Base-by-base conservation (phyloP, 2,329 filamentous ascomycete genomes). In the Colletotrichum tanaceti region DNA sequence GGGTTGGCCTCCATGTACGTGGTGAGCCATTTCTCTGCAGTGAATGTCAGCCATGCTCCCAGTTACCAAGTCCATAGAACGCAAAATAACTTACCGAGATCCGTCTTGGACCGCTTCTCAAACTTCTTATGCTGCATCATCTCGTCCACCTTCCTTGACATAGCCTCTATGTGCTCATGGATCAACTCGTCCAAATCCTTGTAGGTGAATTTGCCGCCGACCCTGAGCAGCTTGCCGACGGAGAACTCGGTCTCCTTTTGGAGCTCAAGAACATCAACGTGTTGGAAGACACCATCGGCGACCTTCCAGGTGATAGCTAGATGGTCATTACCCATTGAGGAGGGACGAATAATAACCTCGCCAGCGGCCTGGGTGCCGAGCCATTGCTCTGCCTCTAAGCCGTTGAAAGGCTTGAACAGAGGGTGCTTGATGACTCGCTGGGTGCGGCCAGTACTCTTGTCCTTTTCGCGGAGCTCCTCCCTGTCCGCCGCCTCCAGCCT, bases 301-400 rank as follows among this genome's bases (percentile, higher is more conserved):
- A 99, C 94, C 83, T 99, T 99, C 96, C 96, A 99, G 0, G 96
- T 99, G 54, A 99, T 90, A 9, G 95, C 94, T 63, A 99, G 85
- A 82, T 99, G 96, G 78, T 99, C 96, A 67, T 93, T 92, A 52
- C 96, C 96, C 79, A 97, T 97, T 35, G 94, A 97, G 0, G 94
- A 98, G 4, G 96, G 95, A 52, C 96, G 91, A 75, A 99, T 98
- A 70, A 99, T 93, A 63, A 97, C 91, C 78, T 98, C 96, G 57
- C 96, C 96, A 7, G 90, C 86, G 59, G 91, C 88, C 78, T 97
- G 93, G 16, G 92, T 93, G 49, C 94, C 94, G 39, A 99, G 87
- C 78, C 91, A 98, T 78, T 98, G 93, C 79, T 98, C 93, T 0
- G 96, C 96, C 80, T 98, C 94, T 2, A 90, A 89, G 38, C 93